Percentiles rank a stretch among this genome's conserved stretches.
Evolutionary conservation across 805 yeast genomes (phyloP).

Genomic region (Pichia eremophila): DNA sequence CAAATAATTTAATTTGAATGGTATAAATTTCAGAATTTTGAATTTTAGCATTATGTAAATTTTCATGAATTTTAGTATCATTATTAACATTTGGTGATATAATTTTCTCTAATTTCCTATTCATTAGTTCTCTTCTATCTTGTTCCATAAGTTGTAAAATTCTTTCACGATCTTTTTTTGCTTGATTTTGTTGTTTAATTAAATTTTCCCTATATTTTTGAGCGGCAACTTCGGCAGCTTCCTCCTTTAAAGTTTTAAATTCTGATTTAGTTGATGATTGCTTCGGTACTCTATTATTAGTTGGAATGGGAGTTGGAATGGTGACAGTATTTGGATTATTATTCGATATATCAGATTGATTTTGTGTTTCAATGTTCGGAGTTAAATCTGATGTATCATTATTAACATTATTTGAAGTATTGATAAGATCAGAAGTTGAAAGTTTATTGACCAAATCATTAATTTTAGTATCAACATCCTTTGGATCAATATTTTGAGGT

Average conservation of each 20-base stretch:
- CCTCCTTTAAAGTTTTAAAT: slow-evolving; percentile 27
- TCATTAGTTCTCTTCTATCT: slow-evolving; percentile 30
- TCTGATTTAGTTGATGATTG: background rate
- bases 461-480: slow-evolving; percentile 21
- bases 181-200: slow-evolving; percentile 27
- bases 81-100: background rate
- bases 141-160: slow-evolving; percentile 42
- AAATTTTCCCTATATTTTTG: slow-evolving; percentile 31
- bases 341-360: background rate
- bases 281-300: background rate
- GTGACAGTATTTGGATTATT: background rate
- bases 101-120: slow-evolving; percentile 2
- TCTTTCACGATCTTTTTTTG: slow-evolving; percentile 44
- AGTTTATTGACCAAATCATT: background rate
- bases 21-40: slow-evolving; percentile 35
- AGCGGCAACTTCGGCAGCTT: slow-evolving; percentile 32
- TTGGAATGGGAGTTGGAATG: background rate
- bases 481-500: slow-evolving; percentile 23
- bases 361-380: no score
- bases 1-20: slow-evolving; percentile 46
- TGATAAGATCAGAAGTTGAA: background rate
- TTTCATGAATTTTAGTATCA: slow-evolving; percentile 14
- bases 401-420: background rate
- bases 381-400: background rate
- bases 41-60: slow-evolving; percentile 14